Percentiles rank a stretch among this genome's conserved stretches.
These are phyloP conservation scores for Simplicillium aogashimaense DNA, from an alignment of 2,329 filamentous ascomycete genomes.

Conservation along the genomic window DNA sequence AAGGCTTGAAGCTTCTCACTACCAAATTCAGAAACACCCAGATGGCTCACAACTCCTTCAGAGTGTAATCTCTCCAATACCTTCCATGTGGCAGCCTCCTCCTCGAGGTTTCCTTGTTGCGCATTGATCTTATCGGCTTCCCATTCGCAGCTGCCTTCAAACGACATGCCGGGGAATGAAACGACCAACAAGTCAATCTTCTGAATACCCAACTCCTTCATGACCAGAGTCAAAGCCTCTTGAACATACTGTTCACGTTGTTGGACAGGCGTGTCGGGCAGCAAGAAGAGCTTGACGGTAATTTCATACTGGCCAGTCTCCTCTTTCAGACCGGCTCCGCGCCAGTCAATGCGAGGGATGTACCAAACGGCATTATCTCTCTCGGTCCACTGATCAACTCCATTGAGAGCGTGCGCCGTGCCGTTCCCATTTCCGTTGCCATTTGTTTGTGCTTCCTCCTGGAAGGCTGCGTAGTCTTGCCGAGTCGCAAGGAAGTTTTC, in stretches of 20 bases:
- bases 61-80: conserved; percentile 64
- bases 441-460: conserved; percentile 17
- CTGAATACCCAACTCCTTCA: conserved; percentile 65
- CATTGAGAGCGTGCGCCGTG: conserved; percentile 18
- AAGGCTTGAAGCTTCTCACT: conserved; percentile 73
- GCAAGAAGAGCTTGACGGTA: conserved; percentile 90
- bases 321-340: conserved; percentile 62
- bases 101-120: conserved; percentile 53
- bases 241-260: conserved; percentile 60
- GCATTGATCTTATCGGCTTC: conserved; percentile 55
- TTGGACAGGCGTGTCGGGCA: conserved; percentile 58
- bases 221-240: conserved; percentile 72
- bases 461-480: conserved; percentile 39
- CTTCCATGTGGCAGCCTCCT: conserved; percentile 59
- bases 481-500: conserved; percentile 72
- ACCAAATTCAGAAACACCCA: conserved; percentile 89
- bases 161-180: conserved; percentile 86
- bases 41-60: conserved; percentile 59
- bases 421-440: conserved; percentile 12
- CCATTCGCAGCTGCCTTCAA: conserved; percentile 86
- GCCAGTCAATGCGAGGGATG: conserved; percentile 69
- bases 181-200: conserved; percentile 83
- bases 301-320: conserved; percentile 83
- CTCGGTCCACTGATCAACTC: conserved; percentile 56
- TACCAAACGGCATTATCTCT: conserved; percentile 52